Base-by-base conservation (phyloP, 345 rosid species). In the Kandelia obovata region DNA sequence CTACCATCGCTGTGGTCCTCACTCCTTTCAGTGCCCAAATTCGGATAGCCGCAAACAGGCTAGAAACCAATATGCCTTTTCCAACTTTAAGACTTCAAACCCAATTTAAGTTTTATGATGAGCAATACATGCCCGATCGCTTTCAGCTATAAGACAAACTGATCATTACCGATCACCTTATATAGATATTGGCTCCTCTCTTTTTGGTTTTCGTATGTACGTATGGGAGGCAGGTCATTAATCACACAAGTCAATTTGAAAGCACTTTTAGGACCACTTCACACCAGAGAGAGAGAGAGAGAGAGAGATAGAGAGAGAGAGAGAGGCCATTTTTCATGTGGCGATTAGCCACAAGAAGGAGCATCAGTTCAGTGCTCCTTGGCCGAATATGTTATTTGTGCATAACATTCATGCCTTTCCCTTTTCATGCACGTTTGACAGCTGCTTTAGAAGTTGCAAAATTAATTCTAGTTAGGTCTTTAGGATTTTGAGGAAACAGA, bases 121-220 rank as follows among this genome's bases (percentile, higher is more conserved):
- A 35, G 70, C 56, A 67, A 67, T 13, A 34, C 1, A 37, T 34
- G 69, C 69, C 26, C 6, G 11, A 62, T 67, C 71, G 32, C 58
- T 58, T 67, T 67, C 63, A 26, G 21, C 53, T 57, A 47, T 21
- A 25, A 8, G 26, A 56, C 62, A 58, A 67, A 67, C 49, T 15
- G 49, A 43, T 39, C 47, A 39, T 39, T 8, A 37, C 9, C 8
- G 43, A 37, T 8, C 43, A 8, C 16, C 13, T 43, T 43, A 43
- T 15, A 43, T 15, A 13, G 17, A 13, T 3, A 13, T 13, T 43
- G 0, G 49, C 17, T 43, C 49, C 16, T 43, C 49, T 43, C 5
- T 13, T 43, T 43, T 43, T 43, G 5, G 49, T 3, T 43, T 13
- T 43, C 13, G 17, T 3, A 43, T 11, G 49, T 43, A 2, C 0